Conservation (phyloP, 2,329 filamentous ascomycete species). For the Pseudogymnoascus sp. region DNA sequence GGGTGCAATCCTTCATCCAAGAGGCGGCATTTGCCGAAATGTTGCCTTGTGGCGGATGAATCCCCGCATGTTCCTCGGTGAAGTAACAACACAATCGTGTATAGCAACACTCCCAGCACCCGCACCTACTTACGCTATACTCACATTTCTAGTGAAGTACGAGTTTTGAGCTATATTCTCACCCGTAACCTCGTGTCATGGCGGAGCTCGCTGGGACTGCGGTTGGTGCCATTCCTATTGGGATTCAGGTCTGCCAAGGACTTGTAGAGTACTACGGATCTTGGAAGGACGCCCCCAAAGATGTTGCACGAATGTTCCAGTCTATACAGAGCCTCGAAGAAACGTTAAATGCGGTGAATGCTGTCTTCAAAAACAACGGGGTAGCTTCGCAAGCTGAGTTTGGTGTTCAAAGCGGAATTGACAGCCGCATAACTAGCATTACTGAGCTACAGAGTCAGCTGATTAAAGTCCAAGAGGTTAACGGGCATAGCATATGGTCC, state of each 20-base stretch:
- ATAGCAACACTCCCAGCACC: background rate
- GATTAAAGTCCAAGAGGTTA: background rate
- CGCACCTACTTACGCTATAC: background rate
- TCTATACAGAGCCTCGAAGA: background rate
- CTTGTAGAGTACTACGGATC: constrained; percentile 1
- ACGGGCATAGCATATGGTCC: background rate
- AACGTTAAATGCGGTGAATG: background rate
- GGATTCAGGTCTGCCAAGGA: background rate
- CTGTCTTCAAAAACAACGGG: background rate
- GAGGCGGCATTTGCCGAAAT: background rate
- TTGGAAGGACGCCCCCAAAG: background rate
- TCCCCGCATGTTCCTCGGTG: background rate
- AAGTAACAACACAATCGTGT: background rate
- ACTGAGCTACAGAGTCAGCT: background rate
- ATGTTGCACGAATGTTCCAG: constrained; percentile 1
- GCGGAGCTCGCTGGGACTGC: background rate
- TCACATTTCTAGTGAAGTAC: background rate
- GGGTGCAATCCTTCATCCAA: background rate
- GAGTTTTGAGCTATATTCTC: background rate
- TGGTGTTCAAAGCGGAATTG: background rate
- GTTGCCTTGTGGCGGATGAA: background rate
- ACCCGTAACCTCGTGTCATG: background rate
- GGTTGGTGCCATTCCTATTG: background rate
- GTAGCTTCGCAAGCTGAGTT: background rate
- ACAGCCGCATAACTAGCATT: background rate